Percentiles rank a stretch among this genome's conserved stretches.
Conservation (phyloP, 257 asterid genomes). For the Solanum bulbocastanum region DNA sequence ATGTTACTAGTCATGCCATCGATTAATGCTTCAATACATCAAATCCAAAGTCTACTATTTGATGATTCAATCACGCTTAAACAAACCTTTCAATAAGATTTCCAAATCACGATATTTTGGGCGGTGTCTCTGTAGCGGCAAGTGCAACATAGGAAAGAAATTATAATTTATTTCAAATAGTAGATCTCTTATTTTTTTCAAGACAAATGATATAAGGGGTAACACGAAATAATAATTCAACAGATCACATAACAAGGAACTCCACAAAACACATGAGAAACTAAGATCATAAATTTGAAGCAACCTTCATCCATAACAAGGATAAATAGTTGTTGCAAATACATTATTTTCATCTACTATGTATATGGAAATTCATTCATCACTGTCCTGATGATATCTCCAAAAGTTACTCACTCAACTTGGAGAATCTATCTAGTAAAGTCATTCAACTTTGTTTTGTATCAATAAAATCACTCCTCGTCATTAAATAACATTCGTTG, state of each 20-base stretch:
- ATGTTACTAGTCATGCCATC: not conserved
- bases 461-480: no score
- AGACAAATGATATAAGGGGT: no score
- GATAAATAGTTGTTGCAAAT: not conserved
- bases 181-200: no score
- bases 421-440: no score
- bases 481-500: no score
- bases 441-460: no score
- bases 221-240: not conserved
- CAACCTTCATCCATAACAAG: not conserved
- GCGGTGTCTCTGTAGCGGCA: not conserved
- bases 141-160: not conserved
- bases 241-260: not conserved
- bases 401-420: no score
- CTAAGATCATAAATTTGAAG: not conserved
- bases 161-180: not conserved
- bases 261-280: not conserved
- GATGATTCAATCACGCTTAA: not conserved
- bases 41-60: not conserved
- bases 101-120: not conserved
- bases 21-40: not conserved
- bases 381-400: not conserved
- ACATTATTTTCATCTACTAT: not conserved
- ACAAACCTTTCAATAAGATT: not conserved
- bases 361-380: not conserved